Evolutionary conservation across 2,329 filamentous ascomycete species (phyloP), one percentile per base, ranked within the genome.

Genomic region (Alternaria tenuissima): DNA sequence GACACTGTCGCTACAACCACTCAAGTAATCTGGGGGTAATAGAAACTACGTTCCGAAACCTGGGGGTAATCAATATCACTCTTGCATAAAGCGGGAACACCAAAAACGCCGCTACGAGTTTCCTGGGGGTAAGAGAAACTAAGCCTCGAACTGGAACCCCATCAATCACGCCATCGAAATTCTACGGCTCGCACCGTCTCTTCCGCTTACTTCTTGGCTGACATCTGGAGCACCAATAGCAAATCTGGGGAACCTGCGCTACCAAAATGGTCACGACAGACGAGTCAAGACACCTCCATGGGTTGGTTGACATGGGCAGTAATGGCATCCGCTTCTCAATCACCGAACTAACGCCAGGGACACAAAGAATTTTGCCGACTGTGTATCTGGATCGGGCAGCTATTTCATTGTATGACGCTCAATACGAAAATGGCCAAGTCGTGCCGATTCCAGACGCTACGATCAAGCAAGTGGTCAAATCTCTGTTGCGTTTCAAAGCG

Each of bases 301-400:
- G 73, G 28, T 61, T 77, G 62, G 75, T 77, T 61, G 75, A 77
- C 44, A 76, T 77, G 75, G 75, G 75, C 55, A 77, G 93, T 82
- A 97, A 97, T 82, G 94, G 93, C 70, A 94, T 97, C 71, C 92
- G 94, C 56, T 96, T 96, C 83, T 94, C 92, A 44, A 92, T 97
- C 71, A 92, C 93, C 8, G 89, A 93, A 66, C 84, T 96, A n/a
- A 86, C 88, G 4, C 89, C 90, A 22, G 87, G 88, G 4, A 87
- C 83, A 39, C 85, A 91, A 24, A 90, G 93, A 24, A 87, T 93
- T 24, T 84, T 97, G 42, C 88, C 86, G 18, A 94, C 91, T 26
- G 71, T 97, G 57, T 96, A 92, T 79, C 88, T 91, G 69, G 88
- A 93, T 69, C 89, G 94, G 6, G 90, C 88, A 9, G 86, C 85